phyloP scores from a whole-genome alignment of 2,329 filamentous ascomycete species.

The Fusarium devonianum region DNA sequence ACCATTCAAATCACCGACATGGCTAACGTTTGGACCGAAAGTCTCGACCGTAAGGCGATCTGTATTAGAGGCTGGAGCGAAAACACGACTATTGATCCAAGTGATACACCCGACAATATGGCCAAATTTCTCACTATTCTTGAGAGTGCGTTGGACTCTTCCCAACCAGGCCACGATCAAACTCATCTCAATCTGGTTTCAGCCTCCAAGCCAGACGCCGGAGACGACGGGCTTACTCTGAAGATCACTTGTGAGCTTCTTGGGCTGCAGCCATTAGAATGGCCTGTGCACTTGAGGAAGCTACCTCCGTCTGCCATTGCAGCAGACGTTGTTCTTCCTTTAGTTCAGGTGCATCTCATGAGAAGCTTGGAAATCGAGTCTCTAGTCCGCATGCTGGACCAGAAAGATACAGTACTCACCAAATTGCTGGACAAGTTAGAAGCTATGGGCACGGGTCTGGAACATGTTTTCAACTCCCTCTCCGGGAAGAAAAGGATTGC shows the following conservation, averaged over 20 bases:
- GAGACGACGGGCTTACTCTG: conserved; percentile 56
- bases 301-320: conserved; percentile 52
- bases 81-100: conserved; percentile 76
- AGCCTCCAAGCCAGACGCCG: conserved; percentile 43
- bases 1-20: conserved; percentile 74
- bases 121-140: conserved; percentile 71
- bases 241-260: conserved; percentile 67
- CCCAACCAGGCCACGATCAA: conserved; percentile 51
- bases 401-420: conserved; percentile 61
- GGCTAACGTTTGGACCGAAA: conserved; percentile 75
- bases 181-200: conserved; percentile 55
- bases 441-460: conserved; percentile 58
- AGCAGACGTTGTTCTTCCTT: conserved; percentile 59
- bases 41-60: conserved; percentile 67
- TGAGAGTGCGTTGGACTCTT: conserved; percentile 58
- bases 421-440: conserved; percentile 63
- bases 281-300: conserved; percentile 67
- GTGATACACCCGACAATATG: conserved; percentile 72
- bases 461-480: conserved; percentile 60
- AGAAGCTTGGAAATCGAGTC: conserved; percentile 51
- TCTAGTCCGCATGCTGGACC: conserved; percentile 52
- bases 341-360: conserved; percentile 56
- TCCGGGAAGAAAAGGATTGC: conserved; percentile 57
- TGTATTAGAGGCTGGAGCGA: conserved; percentile 67
- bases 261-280: conserved; percentile 68